Evolutionary conservation across 495 filamentous ascomycete genomes (phyloP).

Genomic region (Penicillium coprophilum): DNA sequence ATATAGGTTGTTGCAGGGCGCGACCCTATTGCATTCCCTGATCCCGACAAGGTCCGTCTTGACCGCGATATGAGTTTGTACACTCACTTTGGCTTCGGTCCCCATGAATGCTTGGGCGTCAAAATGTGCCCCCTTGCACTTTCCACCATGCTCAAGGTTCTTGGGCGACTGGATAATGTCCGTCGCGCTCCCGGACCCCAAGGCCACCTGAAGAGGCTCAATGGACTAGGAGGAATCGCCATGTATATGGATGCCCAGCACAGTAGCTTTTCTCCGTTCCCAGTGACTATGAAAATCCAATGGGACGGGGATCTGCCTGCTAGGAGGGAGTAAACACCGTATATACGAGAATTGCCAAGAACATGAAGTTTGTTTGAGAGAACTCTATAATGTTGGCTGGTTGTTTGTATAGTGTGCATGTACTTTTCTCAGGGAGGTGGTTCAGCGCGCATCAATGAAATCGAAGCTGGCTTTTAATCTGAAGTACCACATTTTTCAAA

Average conservation of each 20-base stretch:
- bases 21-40: conserved; percentile 61
- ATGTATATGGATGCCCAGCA: conserved; percentile 72
- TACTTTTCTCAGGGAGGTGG: neutral
- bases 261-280: conserved; percentile 68
- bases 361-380: neutral
- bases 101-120: conserved; percentile 59
- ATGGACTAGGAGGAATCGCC: conserved; percentile 53
- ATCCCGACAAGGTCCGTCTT: conserved; percentile 62
- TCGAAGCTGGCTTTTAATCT: neutral
- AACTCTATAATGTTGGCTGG: neutral
- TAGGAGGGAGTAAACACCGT: conserved; percentile 1
- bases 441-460: neutral
- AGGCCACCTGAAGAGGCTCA: conserved; percentile 67
- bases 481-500: neutral
- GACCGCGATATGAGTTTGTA: conserved; percentile 63
- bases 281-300: conserved; percentile 58
- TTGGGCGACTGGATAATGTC: conserved; percentile 54
- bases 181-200: conserved; percentile 62
- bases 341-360: neutral
- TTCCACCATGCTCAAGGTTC: conserved; percentile 59
- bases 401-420: neutral
- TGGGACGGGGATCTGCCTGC: conserved; percentile 47
- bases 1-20: conserved; percentile 48
- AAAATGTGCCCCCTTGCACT: conserved; percentile 59
- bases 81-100: conserved; percentile 60